A percentile compares a stretch with the other conserved stretches of the same genome.
Evolutionary conservation across 2,329 filamentous ascomycete species (phyloP).

Genomic region (Fusarium proliferatum): DNA sequence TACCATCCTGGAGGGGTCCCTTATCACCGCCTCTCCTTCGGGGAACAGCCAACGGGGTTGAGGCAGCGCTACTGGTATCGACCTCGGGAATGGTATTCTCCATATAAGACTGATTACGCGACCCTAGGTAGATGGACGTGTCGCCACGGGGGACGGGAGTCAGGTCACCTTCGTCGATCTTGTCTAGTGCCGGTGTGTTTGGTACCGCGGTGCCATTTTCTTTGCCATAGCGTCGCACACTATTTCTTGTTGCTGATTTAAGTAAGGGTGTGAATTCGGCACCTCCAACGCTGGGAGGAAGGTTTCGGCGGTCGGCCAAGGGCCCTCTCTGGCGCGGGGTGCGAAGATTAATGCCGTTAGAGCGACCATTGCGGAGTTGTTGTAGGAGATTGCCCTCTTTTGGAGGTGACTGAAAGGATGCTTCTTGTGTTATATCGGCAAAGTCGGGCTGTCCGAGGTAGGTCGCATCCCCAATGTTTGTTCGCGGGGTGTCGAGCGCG

Average conservation of each 20-base stretch:
- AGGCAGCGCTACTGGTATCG: conserved; percentile 81
- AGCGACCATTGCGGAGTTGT: conserved; percentile 75
- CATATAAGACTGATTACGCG: conserved; percentile 71
- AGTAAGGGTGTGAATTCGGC: conserved; percentile 95
- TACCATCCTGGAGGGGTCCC: conserved; percentile 82
- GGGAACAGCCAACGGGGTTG: conserved; percentile 81
- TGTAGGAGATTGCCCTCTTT: conserved; percentile 77
- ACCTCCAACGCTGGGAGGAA: conserved; percentile 71
- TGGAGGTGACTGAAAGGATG: conserved; percentile 84
- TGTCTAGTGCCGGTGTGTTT: conserved; percentile 76
- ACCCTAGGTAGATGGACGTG: conserved; percentile 75
- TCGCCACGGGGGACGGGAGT: conserved; percentile 80
- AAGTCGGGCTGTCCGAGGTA: conserved; percentile 80
- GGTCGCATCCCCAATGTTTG: conserved; percentile 85
- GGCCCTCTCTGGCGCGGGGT: conserved; percentile 80
- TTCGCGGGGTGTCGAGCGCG: conserved; percentile 86
- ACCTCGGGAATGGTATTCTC: conserved; percentile 80
- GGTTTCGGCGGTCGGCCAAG: conserved; percentile 77
- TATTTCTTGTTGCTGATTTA: conserved; percentile 81
- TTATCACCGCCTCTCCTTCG: conserved; percentile 71
- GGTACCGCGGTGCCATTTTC: conserved; percentile 68
- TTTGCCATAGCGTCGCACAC: conserved; percentile 72
- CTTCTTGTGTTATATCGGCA: conserved; percentile 83
- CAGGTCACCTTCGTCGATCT: conserved; percentile 76
- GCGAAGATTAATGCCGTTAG: conserved; percentile 67